Percentiles rank a stretch among this genome's conserved stretches.
Evolutionary conservation across 1,139 yeast species (phyloP).

Genomic region (Yamadazyma diddensiae): DNA sequence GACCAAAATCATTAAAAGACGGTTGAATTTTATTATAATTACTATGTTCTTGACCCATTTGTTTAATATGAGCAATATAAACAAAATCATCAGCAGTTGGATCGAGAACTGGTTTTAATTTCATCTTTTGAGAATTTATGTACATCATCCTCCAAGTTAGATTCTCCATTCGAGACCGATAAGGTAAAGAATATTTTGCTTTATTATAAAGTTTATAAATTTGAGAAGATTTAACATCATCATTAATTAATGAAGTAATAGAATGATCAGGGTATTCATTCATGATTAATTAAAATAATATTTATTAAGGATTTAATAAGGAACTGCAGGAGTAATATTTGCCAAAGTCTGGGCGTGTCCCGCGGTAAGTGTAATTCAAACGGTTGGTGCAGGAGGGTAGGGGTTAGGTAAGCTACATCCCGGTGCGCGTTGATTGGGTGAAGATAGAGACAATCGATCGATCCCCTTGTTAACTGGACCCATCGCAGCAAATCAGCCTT

Average conservation of each 20-base stretch:
- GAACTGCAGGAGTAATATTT: neutral
- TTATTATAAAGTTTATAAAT: conserved; percentile 80
- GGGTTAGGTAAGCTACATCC: neutral
- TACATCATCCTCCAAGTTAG: conserved; percentile 86
- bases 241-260: conserved; percentile 10
- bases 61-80: conserved; percentile 64
- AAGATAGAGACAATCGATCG: neutral
- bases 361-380: neutral
- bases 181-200: conserved; percentile 77
- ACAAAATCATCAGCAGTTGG: conserved; percentile 58
- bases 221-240: conserved; percentile 30
- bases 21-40: neutral
- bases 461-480: neutral
- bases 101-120: conserved; percentile 15
- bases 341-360: neutral
- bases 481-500: too few species aligned
- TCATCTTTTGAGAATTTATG: conserved; percentile 36
- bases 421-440: neutral
- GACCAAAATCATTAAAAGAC: neutral
- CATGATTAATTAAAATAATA: conserved; percentile 1
- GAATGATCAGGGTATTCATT: conserved; percentile 3
- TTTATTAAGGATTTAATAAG: neutral
- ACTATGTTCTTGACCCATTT: conserved; percentile 40
- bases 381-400: neutral
- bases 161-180: conserved; percentile 73